Evolutionary conservation across 164 flowering plant genomes (phyloP).

Genomic region (Amborella trichopoda): DNA sequence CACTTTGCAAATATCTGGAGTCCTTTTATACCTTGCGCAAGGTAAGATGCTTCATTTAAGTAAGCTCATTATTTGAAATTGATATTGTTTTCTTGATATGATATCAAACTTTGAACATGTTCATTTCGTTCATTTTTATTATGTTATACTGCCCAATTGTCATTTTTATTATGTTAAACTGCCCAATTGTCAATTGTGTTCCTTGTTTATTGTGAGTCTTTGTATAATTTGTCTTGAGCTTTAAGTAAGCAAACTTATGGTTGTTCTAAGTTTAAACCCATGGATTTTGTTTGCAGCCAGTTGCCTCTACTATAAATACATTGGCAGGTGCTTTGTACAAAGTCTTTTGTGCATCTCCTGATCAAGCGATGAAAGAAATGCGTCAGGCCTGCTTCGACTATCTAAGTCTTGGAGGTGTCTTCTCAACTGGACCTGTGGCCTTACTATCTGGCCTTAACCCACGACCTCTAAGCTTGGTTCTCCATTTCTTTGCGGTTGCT

Average conservation of each 20-base stretch:
- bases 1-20: conserved; percentile 66
- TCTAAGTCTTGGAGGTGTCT: conserved; percentile 69
- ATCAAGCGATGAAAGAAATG: conserved; percentile 87
- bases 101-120: too few species aligned
- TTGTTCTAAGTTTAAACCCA: too few species aligned
- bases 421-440: conserved; percentile 63
- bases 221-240: too few species aligned
- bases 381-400: conserved; percentile 90
- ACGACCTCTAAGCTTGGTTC: conserved; percentile 75
- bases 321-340: conserved; percentile 72
- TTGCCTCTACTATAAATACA: conserved; percentile 75
- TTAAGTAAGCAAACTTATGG: too few species aligned
- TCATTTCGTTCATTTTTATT: too few species aligned
- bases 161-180: too few species aligned
- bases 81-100: too few species aligned
- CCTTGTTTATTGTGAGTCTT: too few species aligned
- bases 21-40: conserved; percentile 78
- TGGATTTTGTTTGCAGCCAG: conserved; percentile 40
- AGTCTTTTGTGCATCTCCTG: conserved; percentile 79
- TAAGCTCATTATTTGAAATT: too few species aligned
- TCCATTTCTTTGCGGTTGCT: conserved; percentile 94
- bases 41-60: conserved; percentile 24
- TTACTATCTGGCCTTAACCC: conserved; percentile 86
- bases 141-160: too few species aligned
- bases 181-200: too few species aligned